Conservation (phyloP, 148 eudicot genomes). For the Polygonum aviculare region DNA sequence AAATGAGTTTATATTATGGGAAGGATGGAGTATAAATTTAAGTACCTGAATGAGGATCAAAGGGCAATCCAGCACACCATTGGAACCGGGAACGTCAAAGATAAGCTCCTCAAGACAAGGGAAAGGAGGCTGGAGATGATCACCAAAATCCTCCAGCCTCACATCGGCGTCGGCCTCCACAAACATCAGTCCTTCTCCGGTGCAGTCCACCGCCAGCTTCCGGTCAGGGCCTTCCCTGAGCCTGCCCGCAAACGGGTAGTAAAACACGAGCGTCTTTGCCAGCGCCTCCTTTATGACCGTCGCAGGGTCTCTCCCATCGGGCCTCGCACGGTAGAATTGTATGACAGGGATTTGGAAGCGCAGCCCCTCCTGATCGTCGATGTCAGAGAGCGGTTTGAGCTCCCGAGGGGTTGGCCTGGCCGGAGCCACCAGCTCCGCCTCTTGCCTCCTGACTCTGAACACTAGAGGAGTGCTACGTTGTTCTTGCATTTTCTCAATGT, state of each 20-base stretch:
- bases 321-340: slow-evolving; percentile 7
- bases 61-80: slow-evolving; percentile 20
- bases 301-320: slow-evolving; percentile 10
- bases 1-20: too few relatives aligned
- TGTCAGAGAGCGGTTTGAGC: slow-evolving; percentile 21
- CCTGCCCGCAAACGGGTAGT: slow-evolving; percentile 33
- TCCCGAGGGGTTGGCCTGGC: slow-evolving; percentile 21
- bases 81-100: slow-evolving; percentile 23
- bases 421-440: slow-evolving; percentile 10
- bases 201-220: slow-evolving; percentile 27
- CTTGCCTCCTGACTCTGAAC: slow-evolving; percentile 11
- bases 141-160: slow-evolving; percentile 20
- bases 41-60: slow-evolving; percentile 16
- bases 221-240: slow-evolving; percentile 14
- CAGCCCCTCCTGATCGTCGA: slow-evolving; percentile 25
- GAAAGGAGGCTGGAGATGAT: slow-evolving; percentile 21
- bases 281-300: slow-evolving; percentile 16
- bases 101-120: slow-evolving; percentile 23
- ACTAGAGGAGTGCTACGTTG: neutral
- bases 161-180: slow-evolving; percentile 27
- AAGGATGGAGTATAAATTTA: too few relatives aligned
- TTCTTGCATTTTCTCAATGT: too few relatives aligned
- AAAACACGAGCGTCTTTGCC: slow-evolving; percentile 18
- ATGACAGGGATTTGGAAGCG: slow-evolving; percentile 17
- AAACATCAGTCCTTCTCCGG: slow-evolving; percentile 26